Evolutionary conservation across 106 monocot species (phyloP), one percentile per base, ranked within the genome.

Genomic region (Agapanthus africanus): DNA sequence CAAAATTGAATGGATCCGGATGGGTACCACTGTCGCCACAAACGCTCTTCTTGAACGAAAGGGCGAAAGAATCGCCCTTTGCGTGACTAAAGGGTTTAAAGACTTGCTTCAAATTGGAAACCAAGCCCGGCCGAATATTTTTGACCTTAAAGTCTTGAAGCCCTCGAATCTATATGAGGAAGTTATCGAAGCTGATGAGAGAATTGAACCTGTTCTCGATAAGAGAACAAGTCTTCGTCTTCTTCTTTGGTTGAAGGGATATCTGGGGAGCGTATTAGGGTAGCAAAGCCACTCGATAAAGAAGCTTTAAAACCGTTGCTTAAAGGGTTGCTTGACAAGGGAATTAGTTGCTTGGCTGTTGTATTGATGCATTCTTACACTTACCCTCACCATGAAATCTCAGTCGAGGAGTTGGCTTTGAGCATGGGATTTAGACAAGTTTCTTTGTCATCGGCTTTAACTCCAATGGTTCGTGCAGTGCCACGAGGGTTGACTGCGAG

Each of bases 1-100:
- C 37, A 88, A 75, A 59, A 95, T 95, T 11, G 95, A 95, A 50
- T 91, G 95, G 95, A 88, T 95, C 36, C 86, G 95, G 39, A 95
- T 95, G 95, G 95, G 95, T 13, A 95, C 95, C 34, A 95, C 95
- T 3, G 95, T 95, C 9, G 95, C 95, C 39, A 95, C 95, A 0
- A 95, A 95, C 68, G 91, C 95, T 59, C 84, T 95, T n/a, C 81
- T 95, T 40, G 95, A 95, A 66, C 72, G 95, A 44, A 95, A 86
- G 66, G 95, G 95, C 8, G 95, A 95, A 63, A 76, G 88, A 66
- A 91, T 91, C 63, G 95, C 95, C 54, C 86, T 95, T 21, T 95
- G 91, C 63, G 95, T 95, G 18, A 95, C 88, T 25, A 25, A 60
- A 26, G 95, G 95, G 19, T 95, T 95, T 64, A 81, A 71, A 49